Evolutionary conservation across 2,329 filamentous ascomycete species (phyloP), one percentile per base, ranked within the genome.

Genomic region (Madurella fahalii): DNA sequence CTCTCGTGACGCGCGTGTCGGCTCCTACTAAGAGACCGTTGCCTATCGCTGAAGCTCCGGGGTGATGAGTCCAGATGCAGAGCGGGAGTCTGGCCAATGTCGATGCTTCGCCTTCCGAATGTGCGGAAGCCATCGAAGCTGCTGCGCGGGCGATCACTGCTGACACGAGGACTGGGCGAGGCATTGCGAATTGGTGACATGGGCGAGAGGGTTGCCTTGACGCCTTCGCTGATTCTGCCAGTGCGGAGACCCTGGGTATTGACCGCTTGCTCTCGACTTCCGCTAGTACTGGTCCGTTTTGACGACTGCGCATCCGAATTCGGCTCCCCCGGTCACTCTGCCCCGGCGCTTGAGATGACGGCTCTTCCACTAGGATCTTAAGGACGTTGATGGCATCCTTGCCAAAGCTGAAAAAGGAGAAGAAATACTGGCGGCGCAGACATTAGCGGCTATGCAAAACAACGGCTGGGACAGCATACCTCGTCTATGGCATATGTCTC

Each of bases 401-500:
- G 7, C 91, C 91, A 59, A 86, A 86, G 62, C 83, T 87, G 69
- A 96, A 96, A 72, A 97, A 97, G 0, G 92, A 94, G 70, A 99
- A 97, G 69, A 95, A 97, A 69, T 97, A 96, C 84, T 92, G 11
- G 4, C 34, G 34, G 34, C 34, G 34, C 43, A 16, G n/a, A 11
- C 9, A 15, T 50, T 11, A 40, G 42, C 49, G 32, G n/a, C 2
- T 7, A n/a, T 52, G 72, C 50, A 73, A 65, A 34, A 37, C 2
- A 2, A 15, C 9, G 13, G 11, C 9, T 37, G 34, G 34, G 34
- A 9, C 34, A 2, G 67, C 74, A 60, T 74, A 90, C 89, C 78
- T 99, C 94, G 65, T 99, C 94, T 60, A 97, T 89, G 2, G 92
- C 92, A 71, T 89, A 97, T 0, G 90, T 95, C 70, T 96, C 93